These are phyloP conservation scores for Vitis riparia DNA, from an alignment of 164 flowering plant genomes.

Conservation along the genomic window DNA sequence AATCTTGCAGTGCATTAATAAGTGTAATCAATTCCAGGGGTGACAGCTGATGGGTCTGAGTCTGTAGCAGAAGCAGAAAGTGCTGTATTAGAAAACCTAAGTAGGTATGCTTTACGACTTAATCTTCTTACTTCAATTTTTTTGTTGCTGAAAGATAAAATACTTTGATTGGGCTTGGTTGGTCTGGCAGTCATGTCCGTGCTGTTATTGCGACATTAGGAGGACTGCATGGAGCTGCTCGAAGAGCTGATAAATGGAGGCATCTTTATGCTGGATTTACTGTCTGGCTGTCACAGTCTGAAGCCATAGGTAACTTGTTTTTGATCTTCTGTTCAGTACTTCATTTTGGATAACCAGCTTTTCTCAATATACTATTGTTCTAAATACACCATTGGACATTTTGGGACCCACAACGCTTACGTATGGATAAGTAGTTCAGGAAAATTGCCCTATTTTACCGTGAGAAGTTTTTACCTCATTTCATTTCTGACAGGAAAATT, in stretches of 20 bases:
- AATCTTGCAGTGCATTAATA: constrained; percentile 42
- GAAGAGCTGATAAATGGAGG: constrained; percentile 69
- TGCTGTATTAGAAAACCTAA: constrained; percentile 72
- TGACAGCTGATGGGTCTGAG: constrained; percentile 66
- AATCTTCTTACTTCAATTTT: neutral
- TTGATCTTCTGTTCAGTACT: neutral
- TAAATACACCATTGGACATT: too few species aligned
- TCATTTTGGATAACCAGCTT: neutral
- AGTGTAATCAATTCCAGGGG: constrained; percentile 70
- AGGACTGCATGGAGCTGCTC: constrained; percentile 78
- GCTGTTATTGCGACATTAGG: constrained; percentile 91
- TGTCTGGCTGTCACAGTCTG: constrained; percentile 82
- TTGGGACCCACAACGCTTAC: too few species aligned
- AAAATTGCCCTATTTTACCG: too few species aligned
- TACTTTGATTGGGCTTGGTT: constrained; percentile 6
- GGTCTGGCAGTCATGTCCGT: constrained; percentile 69
- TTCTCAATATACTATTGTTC: neutral
- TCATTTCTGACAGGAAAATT: too few species aligned
- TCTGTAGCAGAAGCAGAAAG: constrained; percentile 78
- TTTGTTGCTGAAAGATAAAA: neutral
- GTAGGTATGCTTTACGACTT: constrained; percentile 52
- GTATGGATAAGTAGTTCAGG: too few species aligned
- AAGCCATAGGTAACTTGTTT: constrained; percentile 55
- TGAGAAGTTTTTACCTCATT: too few species aligned
- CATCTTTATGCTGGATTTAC: constrained; percentile 92